These are phyloP conservation scores for Neurospora sp. DNA, from an alignment of 495 filamentous ascomycete genomes.

Conservation along the genomic window DNA sequence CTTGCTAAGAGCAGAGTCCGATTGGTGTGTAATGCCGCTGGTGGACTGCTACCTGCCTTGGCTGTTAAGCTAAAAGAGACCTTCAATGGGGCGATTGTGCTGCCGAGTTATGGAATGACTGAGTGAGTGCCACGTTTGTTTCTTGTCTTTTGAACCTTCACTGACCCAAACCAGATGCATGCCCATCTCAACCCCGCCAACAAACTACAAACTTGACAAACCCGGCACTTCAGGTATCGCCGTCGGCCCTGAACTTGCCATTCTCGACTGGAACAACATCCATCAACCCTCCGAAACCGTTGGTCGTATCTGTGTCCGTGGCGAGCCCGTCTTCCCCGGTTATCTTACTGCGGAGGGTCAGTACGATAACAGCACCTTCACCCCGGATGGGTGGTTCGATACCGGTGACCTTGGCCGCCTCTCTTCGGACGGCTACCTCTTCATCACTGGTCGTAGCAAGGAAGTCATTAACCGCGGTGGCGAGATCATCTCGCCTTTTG, in stretches of 20 bases:
- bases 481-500: constrained; percentile 44
- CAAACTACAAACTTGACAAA: constrained; percentile 30
- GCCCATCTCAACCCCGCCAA: constrained; percentile 34
- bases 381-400: constrained; percentile 33
- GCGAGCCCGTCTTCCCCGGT: constrained; percentile 31
- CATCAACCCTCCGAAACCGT: constrained; percentile 10
- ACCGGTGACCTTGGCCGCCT: constrained; percentile 40
- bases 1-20: constrained; percentile 28
- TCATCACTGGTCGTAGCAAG: constrained; percentile 48
- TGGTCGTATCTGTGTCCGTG: constrained; percentile 34
- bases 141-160: not conserved
- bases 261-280: constrained; percentile 20
- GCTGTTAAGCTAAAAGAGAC: constrained; percentile 25
- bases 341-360: constrained; percentile 26
- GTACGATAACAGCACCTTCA: constrained; percentile 29
- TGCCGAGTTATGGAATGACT: constrained; percentile 41
- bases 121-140: constrained; percentile 13
- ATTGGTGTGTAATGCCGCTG: constrained; percentile 36
- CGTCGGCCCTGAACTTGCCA: constrained; percentile 32
- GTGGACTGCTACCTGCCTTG: constrained; percentile 31
- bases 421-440: constrained; percentile 42
- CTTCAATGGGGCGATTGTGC: constrained; percentile 26
- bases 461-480: constrained; percentile 51
- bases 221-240: constrained; percentile 33
- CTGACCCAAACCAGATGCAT: constrained; percentile 20